Evolutionary conservation across 495 filamentous ascomycete genomes (phyloP), one percentile per base, ranked within the genome.

Genomic region (Immersiella caudata): DNA sequence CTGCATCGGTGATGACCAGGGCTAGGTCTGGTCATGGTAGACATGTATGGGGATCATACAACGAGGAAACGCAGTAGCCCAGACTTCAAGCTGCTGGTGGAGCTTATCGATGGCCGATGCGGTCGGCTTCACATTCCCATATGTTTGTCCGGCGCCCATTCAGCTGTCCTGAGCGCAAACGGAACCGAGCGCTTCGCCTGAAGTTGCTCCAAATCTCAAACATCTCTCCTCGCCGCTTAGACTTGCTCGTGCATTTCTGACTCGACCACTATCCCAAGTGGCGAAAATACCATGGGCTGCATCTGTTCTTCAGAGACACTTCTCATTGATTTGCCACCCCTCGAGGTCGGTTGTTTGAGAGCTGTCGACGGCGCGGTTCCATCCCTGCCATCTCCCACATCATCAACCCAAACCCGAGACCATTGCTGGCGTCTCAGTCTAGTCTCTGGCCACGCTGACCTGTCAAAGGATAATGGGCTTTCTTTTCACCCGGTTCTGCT

Each of bases 191-290:
- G 29, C 16, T 55, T 26, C 52, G 52, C 52, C 52, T 22, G 52
- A 22, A 55, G 6, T 59, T 59, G 24, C 56, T 25, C 27, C 56
- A 29, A 20, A 26, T 14, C 56, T 59, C 24, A 59, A 59, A 59
- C 56, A 33, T 6, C 25, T 20, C 22, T 25, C 56, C 26, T 59
- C 26, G 56, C 56, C 56, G 56, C 56, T 29, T 58, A 24, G 21
- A 58, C 55, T 59, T 59, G 22, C 56, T 24, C 52, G 6, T 22
- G 7, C 21, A 55, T 4, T 4, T 27, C 56, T 59, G 56, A 59
- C 56, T 59, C 56, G 56, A 33, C 22, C 49, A 52, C 18, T 29
- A 33, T 22, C 18, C 1, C 56, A 12, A 29, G 21, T 22, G 20
- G 21, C 52, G 52, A 55, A 55, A 21, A n/a, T 6, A 18, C n/a